Conservation (phyloP, 306 rosid species). For the Castanea crenata region DNA sequence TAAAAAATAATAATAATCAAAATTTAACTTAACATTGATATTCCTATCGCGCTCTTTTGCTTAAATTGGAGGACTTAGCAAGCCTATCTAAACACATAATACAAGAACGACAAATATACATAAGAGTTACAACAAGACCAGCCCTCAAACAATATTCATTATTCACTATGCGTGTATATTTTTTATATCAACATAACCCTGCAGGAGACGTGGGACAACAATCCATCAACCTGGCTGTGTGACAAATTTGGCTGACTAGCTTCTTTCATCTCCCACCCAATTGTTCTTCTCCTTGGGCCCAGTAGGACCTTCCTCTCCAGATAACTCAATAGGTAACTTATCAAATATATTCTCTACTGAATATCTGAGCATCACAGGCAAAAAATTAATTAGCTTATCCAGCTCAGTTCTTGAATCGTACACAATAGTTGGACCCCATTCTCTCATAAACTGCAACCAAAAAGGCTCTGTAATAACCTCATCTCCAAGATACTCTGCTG, state of each 20-base stretch:
- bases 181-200: background rate
- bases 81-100: background rate
- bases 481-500: constrained; percentile 49
- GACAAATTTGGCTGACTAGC: constrained; percentile 9
- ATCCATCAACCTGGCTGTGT: background rate
- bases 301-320: constrained; percentile 60
- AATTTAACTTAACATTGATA: too few species aligned
- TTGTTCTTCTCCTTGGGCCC: constrained; percentile 68
- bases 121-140: background rate
- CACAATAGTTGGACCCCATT: constrained; percentile 58
- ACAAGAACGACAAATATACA: background rate
- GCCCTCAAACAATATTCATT: background rate
- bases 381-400: constrained; percentile 32
- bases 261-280: constrained; percentile 61
- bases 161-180: background rate
- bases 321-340: constrained; percentile 51
- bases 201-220: background rate
- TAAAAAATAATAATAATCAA: too few species aligned
- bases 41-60: background rate
- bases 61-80: background rate
- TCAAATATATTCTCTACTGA: constrained; percentile 27
- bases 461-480: constrained; percentile 38
- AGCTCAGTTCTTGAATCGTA: constrained; percentile 47
- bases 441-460: constrained; percentile 60
- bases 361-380: constrained; percentile 32